Evolutionary conservation across 2,329 filamentous ascomycete species (phyloP).

Genomic region (Parafenestella ontariensis): DNA sequence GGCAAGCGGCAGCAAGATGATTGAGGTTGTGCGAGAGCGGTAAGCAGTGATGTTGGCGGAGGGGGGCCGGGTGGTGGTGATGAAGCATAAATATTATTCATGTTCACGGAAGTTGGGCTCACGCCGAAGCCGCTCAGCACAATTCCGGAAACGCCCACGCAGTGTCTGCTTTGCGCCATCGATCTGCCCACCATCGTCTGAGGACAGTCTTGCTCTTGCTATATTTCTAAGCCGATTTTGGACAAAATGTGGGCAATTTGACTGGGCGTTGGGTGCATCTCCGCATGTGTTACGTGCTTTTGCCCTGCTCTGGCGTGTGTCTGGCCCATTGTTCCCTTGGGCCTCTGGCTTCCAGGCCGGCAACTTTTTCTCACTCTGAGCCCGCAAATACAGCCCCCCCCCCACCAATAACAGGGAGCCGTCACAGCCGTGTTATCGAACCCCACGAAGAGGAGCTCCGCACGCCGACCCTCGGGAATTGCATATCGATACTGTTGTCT

Average conservation of each 20-base stretch:
- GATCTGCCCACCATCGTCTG: conserved; percentile 33
- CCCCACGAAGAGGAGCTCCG: conserved; percentile 32
- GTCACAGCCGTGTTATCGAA: conserved; percentile 28
- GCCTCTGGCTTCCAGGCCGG: conserved; percentile 7
- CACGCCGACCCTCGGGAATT: conserved; percentile 33
- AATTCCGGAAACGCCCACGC: conserved; percentile 9
- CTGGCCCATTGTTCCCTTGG: conserved; percentile 30
- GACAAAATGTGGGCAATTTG: conserved; percentile 12
- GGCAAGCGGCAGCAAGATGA: not conserved
- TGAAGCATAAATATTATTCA: conserved; percentile 34
- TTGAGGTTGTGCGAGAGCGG: conserved; percentile 1
- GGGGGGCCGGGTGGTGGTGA: conserved; percentile 22
- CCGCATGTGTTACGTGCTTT: conserved; percentile 20
- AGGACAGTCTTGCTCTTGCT: conserved; percentile 17
- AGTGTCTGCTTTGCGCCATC: conserved; percentile 8
- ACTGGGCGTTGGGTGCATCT: conserved; percentile 19
- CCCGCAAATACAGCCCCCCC: conserved; percentile 5
- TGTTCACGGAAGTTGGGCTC: conserved; percentile 20
- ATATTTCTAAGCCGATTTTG: conserved; percentile 20
- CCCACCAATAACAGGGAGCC: conserved; percentile 28
- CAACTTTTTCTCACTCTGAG: conserved; percentile 17
- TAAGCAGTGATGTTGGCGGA: conserved; percentile 13
- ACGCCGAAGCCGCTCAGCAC: conserved; percentile 26
- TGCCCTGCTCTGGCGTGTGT: conserved; percentile 17
- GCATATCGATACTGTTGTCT: conserved; percentile 29